A percentile compares a stretch with the other conserved stretches of the same genome.
Evolutionary conservation across 306 rosid species (phyloP).

Genomic region (Glycyrrhiza uralensis): DNA sequence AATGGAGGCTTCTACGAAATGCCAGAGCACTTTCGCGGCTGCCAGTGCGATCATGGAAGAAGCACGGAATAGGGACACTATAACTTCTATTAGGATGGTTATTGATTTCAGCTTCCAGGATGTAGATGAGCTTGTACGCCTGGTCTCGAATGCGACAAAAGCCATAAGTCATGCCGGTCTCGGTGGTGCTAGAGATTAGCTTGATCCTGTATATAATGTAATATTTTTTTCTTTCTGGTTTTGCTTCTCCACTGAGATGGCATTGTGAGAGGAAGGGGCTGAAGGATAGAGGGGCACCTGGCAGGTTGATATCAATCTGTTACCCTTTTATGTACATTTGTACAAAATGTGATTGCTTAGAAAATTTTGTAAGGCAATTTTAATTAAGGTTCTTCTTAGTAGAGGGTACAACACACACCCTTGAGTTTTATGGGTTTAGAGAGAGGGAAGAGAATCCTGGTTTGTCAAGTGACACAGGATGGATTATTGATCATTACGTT

Average conservation of each 20-base stretch:
- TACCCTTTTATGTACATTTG: conserved; percentile 71
- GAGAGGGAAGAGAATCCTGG: conserved; percentile 39
- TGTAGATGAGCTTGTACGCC: conserved; percentile 55
- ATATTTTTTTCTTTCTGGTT: conserved; percentile 15
- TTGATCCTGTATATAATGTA: conserved; percentile 53
- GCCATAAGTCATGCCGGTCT: conserved; percentile 57
- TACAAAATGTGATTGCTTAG: conserved; percentile 74
- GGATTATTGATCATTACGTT: conserved; percentile 46
- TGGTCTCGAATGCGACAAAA: conserved; percentile 57
- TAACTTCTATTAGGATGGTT: conserved; percentile 57
- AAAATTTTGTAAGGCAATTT: conserved; percentile 50
- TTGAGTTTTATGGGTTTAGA: conserved; percentile 47
- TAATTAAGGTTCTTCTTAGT: conserved; percentile 41
- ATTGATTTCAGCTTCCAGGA: conserved; percentile 85
- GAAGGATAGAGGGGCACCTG: conserved; percentile 30
- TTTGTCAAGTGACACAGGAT: conserved; percentile 26
- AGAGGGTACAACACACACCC: conserved; percentile 48
- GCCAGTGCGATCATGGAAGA: conserved; percentile 44
- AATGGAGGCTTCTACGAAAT: conserved; percentile 71
- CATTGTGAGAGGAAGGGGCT: conserved; percentile 35
- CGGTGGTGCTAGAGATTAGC: conserved; percentile 61
- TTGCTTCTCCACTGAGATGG: conserved; percentile 35
- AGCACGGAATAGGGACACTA: conserved; percentile 47
- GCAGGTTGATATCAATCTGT: conserved; percentile 34
- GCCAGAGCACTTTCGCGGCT: conserved; percentile 48